Evolutionary conservation across 2,329 filamentous ascomycete species (phyloP), one percentile per base, ranked within the genome.

Genomic region (Aspergillus sergii): DNA sequence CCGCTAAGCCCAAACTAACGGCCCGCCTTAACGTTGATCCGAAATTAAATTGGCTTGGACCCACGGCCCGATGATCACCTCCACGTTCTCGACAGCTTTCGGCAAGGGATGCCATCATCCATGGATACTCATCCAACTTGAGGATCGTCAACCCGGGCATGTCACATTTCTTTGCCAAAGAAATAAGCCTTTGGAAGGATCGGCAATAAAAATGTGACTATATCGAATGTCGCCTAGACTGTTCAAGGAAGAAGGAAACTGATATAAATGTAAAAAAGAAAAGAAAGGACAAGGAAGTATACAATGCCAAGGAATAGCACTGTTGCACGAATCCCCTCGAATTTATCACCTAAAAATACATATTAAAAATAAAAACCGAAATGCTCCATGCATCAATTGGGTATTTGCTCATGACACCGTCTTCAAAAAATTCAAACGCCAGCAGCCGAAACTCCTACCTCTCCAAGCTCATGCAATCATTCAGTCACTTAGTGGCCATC

Each of bases 401-500:
- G 64, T 68, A 68, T 68, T 66, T 61, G 61, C 53, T 60, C 45
- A 62, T 60, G 26, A 51, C 32, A 39, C 9, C 19, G 30, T 10
- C 39, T 41, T n/a, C 16, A 28, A 60, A 58, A 64, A 50, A 45
- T 59, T 51, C 61, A 56, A 62, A 55, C 58, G 50, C 58, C 58
- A 30, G 6, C 57, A 41, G 32, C 57, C 16, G 34, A 60, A 60
- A 60, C 50, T 54, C 58, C 46, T 23, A 26, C 19, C 39, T 23
- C 28, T 34, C 23, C 32, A 34, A 21, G 34, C 39, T 34, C 39
- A 58, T 54, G 57, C 58, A 60, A 72, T 68, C 58, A 64, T 69
- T 61, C 57, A 68, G 48, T 69, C 64, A 45, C 66, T 71, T 61
- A 76, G 51, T 74, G 71, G 51, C 72, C 76, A 53, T 80, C 79